These are phyloP conservation scores for Fusarium piperis DNA, from an alignment of 2,329 filamentous ascomycete genomes.

Conservation along the genomic window DNA sequence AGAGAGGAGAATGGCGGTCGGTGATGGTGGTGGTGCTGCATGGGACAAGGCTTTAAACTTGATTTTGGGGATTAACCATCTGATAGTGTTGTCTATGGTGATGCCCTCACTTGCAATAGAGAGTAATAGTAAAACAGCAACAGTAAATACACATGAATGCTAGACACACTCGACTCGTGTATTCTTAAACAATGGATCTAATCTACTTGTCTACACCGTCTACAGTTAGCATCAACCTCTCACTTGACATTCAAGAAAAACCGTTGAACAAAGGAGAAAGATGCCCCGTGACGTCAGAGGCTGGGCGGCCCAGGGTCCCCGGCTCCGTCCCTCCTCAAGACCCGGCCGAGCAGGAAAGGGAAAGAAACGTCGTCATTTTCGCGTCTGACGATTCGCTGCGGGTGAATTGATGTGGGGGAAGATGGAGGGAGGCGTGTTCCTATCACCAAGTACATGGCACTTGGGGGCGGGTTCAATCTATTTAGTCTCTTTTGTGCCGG, in stretches of 20 bases:
- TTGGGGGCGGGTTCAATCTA: constrained; percentile 23
- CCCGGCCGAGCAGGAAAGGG: constrained; percentile 32
- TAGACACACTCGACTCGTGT: not conserved
- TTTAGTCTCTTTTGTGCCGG: constrained; percentile 31
- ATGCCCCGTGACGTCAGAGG: constrained; percentile 42
- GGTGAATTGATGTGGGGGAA: constrained; percentile 14
- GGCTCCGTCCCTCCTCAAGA: constrained; percentile 30
- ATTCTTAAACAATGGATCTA: not conserved
- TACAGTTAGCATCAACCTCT: not conserved
- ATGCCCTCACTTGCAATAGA: not conserved
- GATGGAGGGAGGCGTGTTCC: not conserved
- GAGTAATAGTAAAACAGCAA: not conserved
- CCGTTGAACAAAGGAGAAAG: constrained; percentile 15
- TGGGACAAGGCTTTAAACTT: not conserved
- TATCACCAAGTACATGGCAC: constrained; percentile 7
- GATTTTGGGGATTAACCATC: not conserved
- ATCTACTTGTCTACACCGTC: not conserved
- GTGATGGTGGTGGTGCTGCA: not conserved
- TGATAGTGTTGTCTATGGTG: not conserved
- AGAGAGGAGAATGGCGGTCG: not conserved
- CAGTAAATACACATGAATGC: not conserved
- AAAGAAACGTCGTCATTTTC: constrained; percentile 37
- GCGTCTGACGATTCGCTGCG: constrained; percentile 31
- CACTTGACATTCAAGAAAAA: not conserved
- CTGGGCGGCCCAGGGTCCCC: constrained; percentile 36